These are phyloP conservation scores for Gastrolobium bilobum DNA, from an alignment of 306 rosid genomes.

Conservation along the genomic window DNA sequence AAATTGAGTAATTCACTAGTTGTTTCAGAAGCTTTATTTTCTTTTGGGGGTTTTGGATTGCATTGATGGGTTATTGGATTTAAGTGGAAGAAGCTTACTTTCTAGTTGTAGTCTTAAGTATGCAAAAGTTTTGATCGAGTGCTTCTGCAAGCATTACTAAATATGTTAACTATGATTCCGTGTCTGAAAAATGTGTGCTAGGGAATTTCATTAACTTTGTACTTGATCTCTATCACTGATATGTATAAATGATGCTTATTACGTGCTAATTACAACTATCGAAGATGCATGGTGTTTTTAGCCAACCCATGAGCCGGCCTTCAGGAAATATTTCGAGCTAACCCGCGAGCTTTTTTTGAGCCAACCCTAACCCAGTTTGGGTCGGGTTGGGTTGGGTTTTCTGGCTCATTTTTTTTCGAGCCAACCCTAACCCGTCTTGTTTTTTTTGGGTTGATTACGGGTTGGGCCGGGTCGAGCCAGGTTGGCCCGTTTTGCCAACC, in stretches of 20 bases:
- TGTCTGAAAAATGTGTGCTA: conserved; percentile 11
- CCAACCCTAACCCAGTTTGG: no score
- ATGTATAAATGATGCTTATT: not conserved
- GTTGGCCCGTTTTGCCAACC: no score
- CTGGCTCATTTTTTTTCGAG: no score
- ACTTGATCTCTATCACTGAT: not conserved
- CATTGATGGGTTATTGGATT: conserved; percentile 26
- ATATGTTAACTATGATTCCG: not conserved
- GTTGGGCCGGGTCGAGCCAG: no score
- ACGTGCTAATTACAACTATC: conserved; percentile 8
- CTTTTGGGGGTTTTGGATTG: conserved; percentile 20
- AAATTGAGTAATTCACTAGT: not conserved
- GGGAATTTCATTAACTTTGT: not conserved
- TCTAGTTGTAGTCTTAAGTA: conserved; percentile 5
- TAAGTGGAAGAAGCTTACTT: not conserved
- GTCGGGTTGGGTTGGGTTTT: no score
- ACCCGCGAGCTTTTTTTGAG: no score
- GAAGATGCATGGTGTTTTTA: conserved; percentile 23
- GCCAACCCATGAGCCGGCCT: no score
- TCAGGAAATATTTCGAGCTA: no score
- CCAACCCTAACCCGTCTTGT: no score
- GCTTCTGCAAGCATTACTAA: no score
- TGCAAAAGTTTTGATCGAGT: conserved; percentile 2
- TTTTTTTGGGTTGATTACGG: no score
- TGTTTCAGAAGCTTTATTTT: not conserved